These are phyloP conservation scores for Meripilus lineatus DNA, from an alignment of 1,284 basidiomycete genomes.

Conservation along the genomic window DNA sequence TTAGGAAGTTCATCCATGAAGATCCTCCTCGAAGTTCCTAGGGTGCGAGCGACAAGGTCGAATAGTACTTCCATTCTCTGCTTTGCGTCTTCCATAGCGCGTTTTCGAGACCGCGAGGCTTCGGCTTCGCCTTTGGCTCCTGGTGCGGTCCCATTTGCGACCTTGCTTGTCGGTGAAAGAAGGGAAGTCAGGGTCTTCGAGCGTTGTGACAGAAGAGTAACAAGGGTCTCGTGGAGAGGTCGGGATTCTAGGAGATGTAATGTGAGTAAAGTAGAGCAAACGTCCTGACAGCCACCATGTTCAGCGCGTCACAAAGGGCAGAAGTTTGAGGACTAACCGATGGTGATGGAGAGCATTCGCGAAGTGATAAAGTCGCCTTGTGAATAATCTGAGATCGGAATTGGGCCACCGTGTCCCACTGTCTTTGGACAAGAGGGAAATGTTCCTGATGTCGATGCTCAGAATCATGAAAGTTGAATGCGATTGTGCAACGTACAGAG, in stretches of 20 bases:
- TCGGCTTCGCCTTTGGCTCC: slow-evolving; percentile 9
- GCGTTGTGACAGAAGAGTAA: slow-evolving; percentile 69
- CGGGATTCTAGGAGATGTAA: slow-evolving; percentile 82
- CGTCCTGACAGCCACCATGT: slow-evolving; percentile 40
- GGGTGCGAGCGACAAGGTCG: slow-evolving; percentile 50
- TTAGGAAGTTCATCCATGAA: slow-evolving; percentile 36
- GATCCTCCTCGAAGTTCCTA: slow-evolving; percentile 46
- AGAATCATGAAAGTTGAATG: neutral
- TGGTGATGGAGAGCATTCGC: slow-evolving; percentile 45
- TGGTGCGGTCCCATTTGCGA: slow-evolving; percentile 32
- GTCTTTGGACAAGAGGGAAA: slow-evolving; percentile 80
- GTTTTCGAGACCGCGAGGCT: slow-evolving; percentile 23
- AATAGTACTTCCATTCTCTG: slow-evolving; percentile 47
- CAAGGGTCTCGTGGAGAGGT: slow-evolving; percentile 67
- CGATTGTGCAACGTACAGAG: slow-evolving; percentile 37
- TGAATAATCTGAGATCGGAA: slow-evolving; percentile 84
- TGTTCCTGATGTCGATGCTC: slow-evolving; percentile 47
- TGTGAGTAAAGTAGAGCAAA: slow-evolving; percentile 72
- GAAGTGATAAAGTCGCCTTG: slow-evolving; percentile 70
- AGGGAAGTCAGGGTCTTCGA: slow-evolving; percentile 54
- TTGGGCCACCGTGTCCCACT: slow-evolving; percentile 84
- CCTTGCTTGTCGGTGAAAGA: slow-evolving; percentile 26
- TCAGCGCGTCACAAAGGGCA: slow-evolving; percentile 9
- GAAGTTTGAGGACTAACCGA: slow-evolving; percentile 33
- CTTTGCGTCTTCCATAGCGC: slow-evolving; percentile 42